phyloP scores from a whole-genome alignment of 2,329 filamentous ascomycete genomes.

The Xylariaceae sp. region DNA sequence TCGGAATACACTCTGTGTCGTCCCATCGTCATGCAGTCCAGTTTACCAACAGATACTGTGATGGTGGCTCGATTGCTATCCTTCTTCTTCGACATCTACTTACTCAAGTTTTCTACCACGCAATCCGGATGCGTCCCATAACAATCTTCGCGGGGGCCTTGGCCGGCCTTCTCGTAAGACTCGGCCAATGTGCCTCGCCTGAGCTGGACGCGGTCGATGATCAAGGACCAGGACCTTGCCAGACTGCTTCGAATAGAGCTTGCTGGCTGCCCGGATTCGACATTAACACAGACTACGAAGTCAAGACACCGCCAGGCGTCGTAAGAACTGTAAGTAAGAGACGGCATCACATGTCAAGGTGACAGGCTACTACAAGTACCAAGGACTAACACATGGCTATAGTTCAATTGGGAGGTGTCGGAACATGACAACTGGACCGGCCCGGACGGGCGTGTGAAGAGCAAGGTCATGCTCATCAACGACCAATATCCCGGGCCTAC shows the following conservation, averaged over 20 bases:
- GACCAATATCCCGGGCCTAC: slow-evolving; percentile 61
- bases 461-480: slow-evolving; percentile 55
- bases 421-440: slow-evolving; percentile 25
- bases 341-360: slow-evolving; percentile 36
- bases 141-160: slow-evolving; percentile 1
- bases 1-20: neutral
- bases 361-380: neutral
- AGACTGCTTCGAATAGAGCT: slow-evolving; percentile 23
- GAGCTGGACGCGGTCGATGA: slow-evolving; percentile 5
- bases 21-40: neutral
- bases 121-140: slow-evolving; percentile 11
- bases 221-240: slow-evolving; percentile 14
- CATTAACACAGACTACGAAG: slow-evolving; percentile 28
- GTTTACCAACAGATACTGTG: neutral
- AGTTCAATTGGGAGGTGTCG: slow-evolving; percentile 24
- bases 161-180: slow-evolving; percentile 9
- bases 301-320: slow-evolving; percentile 18
- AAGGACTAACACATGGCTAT: neutral
- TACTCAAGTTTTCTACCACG: neutral
- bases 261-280: slow-evolving; percentile 26
- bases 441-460: slow-evolving; percentile 24
- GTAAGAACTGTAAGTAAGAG: slow-evolving; percentile 15
- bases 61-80: neutral
- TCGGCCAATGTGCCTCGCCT: slow-evolving; percentile 13
- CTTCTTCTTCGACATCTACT: neutral